Evolutionary conservation across 1,139 yeast genomes (phyloP), one percentile per base, ranked within the genome.

Genomic region (Hyphopichia fennica): DNA sequence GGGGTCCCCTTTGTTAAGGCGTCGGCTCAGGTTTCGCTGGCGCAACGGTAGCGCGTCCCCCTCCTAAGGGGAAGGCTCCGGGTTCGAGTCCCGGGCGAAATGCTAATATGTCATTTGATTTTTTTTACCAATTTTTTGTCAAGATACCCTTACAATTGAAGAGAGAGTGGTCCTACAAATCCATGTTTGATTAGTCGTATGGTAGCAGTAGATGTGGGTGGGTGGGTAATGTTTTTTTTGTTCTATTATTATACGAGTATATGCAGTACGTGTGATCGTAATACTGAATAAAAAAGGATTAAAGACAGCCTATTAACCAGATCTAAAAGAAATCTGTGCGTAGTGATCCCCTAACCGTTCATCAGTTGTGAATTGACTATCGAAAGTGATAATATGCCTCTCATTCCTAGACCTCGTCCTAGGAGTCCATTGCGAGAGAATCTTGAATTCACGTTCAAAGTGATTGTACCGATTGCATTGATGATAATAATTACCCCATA

Each of bases 61-160:
- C 91, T 84, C 91, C 90, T 84, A 84, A 84, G 89, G 87, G 86
- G 89, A 79, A 84, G 91, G 84, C 84, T 84, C 89, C 88, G 91
- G 90, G 91, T 84, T 84, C 91, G 90, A 84, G 90, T 84, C 91
- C 90, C 91, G 88, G 84, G 87, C 81, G 84, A 87, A 82, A 25
- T 25, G 84, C 79, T 83, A 14, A 20, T 6, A 20, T 34, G 36
- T 45, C 40, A 41, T 35, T 42, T 48, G 46, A 42, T 49, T 48
- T 49, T 44, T 32, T 28, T 28, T 28, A 7, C 9, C 10, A 22
- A 14, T 8, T 28, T 28, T 6, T 7, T 28, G 16, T 28, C 8
- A 9, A 16, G 34, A 31, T 31, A 31, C 5, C 19, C 19, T 10
- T 31, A 7, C 15, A 4, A 15, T 22, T 10, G n/a, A n/a, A n/a